phyloP scores from a whole-genome alignment of 2,329 filamentous ascomycete genomes.

The Pseudogymnoascus sp. region DNA sequence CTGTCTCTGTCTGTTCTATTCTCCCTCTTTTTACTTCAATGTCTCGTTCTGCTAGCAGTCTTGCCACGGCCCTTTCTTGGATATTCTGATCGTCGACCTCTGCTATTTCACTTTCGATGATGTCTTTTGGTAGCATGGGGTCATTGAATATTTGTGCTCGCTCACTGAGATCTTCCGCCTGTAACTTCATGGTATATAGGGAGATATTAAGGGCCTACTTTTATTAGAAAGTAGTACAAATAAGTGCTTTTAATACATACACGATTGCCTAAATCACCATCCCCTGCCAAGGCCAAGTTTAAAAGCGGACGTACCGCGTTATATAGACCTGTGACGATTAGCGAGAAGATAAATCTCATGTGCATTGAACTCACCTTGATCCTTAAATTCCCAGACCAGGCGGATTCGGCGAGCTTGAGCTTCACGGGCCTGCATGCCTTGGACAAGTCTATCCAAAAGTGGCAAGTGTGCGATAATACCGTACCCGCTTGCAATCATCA shows the following conservation, averaged over 20 bases:
- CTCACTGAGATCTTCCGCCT: constrained; percentile 9
- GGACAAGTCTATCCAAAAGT: constrained; percentile 13
- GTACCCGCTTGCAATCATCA: constrained; percentile 17
- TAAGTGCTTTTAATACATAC: constrained; percentile 11
- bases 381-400: constrained; percentile 15
- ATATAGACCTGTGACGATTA: constrained; percentile 12
- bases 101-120: constrained; percentile 9
- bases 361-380: constrained; percentile 12
- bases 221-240: constrained; percentile 13
- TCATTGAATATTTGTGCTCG: constrained; percentile 14
- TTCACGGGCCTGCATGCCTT: constrained; percentile 13
- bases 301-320: constrained; percentile 15
- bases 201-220: constrained; percentile 13
- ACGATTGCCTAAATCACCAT: constrained; percentile 14
- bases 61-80: constrained; percentile 12
- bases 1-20: constrained; percentile 14
- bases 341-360: constrained; percentile 6
- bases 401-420: constrained; percentile 15
- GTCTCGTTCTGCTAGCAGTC: constrained; percentile 13
- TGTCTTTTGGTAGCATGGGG: constrained; percentile 10
- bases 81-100: constrained; percentile 9
- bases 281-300: constrained; percentile 14
- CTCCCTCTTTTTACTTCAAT: constrained; percentile 9
- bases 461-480: constrained; percentile 9
- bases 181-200: constrained; percentile 13